Base-by-base conservation (phyloP, 2,329 filamentous ascomycete species). In the Periconia sp. region DNA sequence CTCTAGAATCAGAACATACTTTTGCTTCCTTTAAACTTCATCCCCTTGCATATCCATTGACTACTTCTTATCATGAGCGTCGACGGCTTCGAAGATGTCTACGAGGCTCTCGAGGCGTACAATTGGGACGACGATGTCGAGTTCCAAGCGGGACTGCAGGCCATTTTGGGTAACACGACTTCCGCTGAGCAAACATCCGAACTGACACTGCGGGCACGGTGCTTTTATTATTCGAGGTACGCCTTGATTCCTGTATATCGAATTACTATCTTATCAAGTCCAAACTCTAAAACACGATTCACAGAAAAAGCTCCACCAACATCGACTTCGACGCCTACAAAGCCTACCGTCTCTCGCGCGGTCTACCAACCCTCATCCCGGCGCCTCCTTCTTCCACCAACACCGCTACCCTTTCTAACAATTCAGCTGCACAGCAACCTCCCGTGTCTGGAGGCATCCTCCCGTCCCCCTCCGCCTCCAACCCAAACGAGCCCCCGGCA, bases 321-420 rank as follows among this genome's bases (percentile, higher is more conserved):
- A 81, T 93, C 57, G 83, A 90, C 68, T 90, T 88, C 60, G 75
- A 83, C 49, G 75, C 76, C 47, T 94, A 92, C 76, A 86, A 87
- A 67, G 70, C 77, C 31, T 92, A 89, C 85, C 74, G 86, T 52
- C 57, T 63, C 47, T 64, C 69, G 7, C 60, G 58, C 14, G 62
- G 60, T 41, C 64, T 60, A 14, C 65, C 63, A 2, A 56, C 60
- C 2, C 60, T 55, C 10, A 54, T 58, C 19, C 63, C 59, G 23
- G 62, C 56, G 3, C 42, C 42, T 7, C 18, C 14, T 5, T 37
- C 33, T n/a, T 37, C 33, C 33, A 37, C 33, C 33, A 14, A 13
- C 33, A 37, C 10, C 33, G 11, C 33, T 37, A 11, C 3, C 33
- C 3, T 37, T 11, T 54, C 57, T 23, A 45, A 59, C 5, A 19